These are phyloP conservation scores for Chlorella vulgaris DNA, from an alignment of 139 green algal species.

Conservation along the genomic window DNA sequence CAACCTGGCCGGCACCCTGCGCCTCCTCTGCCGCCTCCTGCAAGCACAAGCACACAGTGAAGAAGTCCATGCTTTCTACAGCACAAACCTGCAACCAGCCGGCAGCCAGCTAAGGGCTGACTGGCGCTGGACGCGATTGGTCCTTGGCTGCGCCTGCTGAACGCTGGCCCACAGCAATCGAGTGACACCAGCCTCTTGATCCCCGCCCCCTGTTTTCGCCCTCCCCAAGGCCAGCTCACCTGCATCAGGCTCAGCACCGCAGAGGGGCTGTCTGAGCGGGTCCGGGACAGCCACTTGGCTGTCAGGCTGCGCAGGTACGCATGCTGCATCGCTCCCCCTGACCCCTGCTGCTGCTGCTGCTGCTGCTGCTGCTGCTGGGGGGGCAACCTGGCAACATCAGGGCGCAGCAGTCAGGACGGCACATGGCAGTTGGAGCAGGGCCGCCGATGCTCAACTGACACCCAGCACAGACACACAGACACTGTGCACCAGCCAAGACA, in stretches of 20 bases:
- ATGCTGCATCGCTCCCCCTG: slow-evolving; percentile 25
- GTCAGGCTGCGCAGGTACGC: slow-evolving; percentile 57
- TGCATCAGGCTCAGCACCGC: slow-evolving; percentile 43
- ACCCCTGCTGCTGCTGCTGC: not conserved
- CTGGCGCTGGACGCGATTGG: too few relatives aligned
- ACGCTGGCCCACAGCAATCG: not conserved
- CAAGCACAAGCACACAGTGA: not conserved
- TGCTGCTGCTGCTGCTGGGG: not conserved
- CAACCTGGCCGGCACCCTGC: not conserved
- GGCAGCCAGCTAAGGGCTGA: too few relatives aligned
- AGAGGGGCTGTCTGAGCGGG: slow-evolving; percentile 54
- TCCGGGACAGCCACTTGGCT: slow-evolving; percentile 75
- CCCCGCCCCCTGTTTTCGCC: not conserved
- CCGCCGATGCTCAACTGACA: not conserved
- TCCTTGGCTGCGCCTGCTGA: too few relatives aligned
- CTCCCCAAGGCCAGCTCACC: not conserved
- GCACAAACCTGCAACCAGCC: too few relatives aligned
- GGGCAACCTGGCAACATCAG: not conserved
- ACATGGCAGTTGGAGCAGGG: not conserved
- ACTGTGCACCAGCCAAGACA: too few relatives aligned
- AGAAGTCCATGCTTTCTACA: too few relatives aligned
- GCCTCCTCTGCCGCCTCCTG: slow-evolving; percentile 22
- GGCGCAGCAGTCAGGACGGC: too few relatives aligned
- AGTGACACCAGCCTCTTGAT: not conserved
- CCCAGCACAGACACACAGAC: too few relatives aligned